Evolutionary conservation across 1,139 yeast genomes (phyloP), one percentile per base, ranked within the genome.

Genomic region (Arxiozyma slooffiae): DNA sequence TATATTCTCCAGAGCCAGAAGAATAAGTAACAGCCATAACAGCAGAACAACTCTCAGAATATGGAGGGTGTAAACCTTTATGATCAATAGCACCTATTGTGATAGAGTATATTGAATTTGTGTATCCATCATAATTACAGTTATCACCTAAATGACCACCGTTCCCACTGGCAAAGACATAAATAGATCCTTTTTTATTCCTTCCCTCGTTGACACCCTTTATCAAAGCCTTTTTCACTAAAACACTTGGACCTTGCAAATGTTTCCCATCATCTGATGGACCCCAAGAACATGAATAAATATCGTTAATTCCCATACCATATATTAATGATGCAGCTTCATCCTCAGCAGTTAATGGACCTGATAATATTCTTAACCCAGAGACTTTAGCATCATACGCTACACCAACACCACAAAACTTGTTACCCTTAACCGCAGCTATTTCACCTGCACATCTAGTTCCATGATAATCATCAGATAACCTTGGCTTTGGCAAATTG

Each of bases 391-490:
- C 81, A 49, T 80, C 80, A 62, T 79, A 90, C 0, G 97, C 97
- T 8, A 90, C 95, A 41, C 99, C 99, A 5, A 94, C 77, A 38
- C 98, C 98, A 71, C 99, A 94, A 21, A 75, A 82, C 41, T 81
- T 85, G 66, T 94, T 92, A 49, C 72, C 71, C 52, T 80, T 90
- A 1, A 83, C 95, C 2, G 88, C 89, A 0, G 97, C 97, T 52
- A 94, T 85, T 67, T 94, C 98, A 37, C 97, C 98, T 1, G 98
- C 98, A 72, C 99, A 94, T 59, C 99, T 75, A 0, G 99, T 94
- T 3, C 99, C 99, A 67, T 94, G 99, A 59, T 82, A 80, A 65
- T 94, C 98, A 66, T 86, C 95, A n/a, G 59, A 67, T 43, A 90
- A 73, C 53, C 82, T 72, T 8, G 98, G 99, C 56, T 77, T 79